Conservation (phyloP, 129 eudicot genomes). For the Helianthus annuus region HanXRQr2.0-SUNRISE NC_035446.2:105032251-105032750, state of each 20-base stretch:
- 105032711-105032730: slow-evolving; percentile 61
- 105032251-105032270: too few relatives aligned
- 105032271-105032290: too few relatives aligned
- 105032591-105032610: slow-evolving; percentile 63
- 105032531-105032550: not conserved
- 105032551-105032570: slow-evolving; percentile 16
- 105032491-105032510: slow-evolving; percentile 62
- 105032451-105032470: slow-evolving; percentile 70
- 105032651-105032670: slow-evolving; percentile 55
- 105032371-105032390: too few relatives aligned
- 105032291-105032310: too few relatives aligned
- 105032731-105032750: slow-evolving; percentile 75
- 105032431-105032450: slow-evolving; percentile 30
- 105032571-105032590: slow-evolving; percentile 36
- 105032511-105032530: slow-evolving; percentile 42
- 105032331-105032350: too few relatives aligned
- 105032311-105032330: too few relatives aligned
- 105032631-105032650: slow-evolving; percentile 62
- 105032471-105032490: slow-evolving; percentile 51
- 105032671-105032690: slow-evolving; percentile 51
- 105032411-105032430: too few relatives aligned
- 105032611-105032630: slow-evolving; percentile 70
- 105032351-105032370: too few relatives aligned
- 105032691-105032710: slow-evolving; percentile 68
- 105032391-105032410: not conserved